phyloP scores from a whole-genome alignment of 2,329 filamentous ascomycete genomes.

The Metarhizium sp. region DNA sequence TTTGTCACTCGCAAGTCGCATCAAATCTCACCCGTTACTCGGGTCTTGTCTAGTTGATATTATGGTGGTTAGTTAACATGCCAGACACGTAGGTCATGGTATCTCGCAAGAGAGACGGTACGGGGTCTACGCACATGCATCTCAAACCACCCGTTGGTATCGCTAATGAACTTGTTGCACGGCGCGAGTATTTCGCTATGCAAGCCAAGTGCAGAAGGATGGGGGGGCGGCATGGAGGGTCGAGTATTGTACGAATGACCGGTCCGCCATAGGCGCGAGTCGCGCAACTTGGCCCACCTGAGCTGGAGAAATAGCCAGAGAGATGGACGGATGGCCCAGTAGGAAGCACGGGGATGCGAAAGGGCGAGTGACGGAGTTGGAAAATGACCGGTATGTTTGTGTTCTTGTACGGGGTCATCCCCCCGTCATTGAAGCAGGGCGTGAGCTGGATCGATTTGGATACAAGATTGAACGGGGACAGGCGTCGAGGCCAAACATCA shows the following conservation, averaged over 20 bases:
- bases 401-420: too few species aligned
- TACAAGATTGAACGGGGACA: too few species aligned
- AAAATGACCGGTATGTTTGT: too few species aligned
- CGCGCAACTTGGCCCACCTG: not conserved
- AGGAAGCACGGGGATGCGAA: not conserved
- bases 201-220: not conserved
- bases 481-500: too few species aligned
- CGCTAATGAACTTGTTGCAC: not conserved
- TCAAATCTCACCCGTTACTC: not conserved
- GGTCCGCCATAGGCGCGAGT: not conserved
- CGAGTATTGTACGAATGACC: not conserved
- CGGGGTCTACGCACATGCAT: not conserved
- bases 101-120: not conserved
- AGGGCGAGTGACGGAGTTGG: not conserved
- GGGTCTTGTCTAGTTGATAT: too few species aligned
- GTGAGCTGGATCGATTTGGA: too few species aligned
- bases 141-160: not conserved
- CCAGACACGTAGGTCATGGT: not conserved
- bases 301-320: not conserved
- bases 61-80: not conserved
- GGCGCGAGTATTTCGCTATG: not conserved
- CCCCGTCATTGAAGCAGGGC: too few species aligned
- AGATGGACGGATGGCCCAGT: not conserved
- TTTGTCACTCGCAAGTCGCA: not conserved
- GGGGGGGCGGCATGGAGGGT: not conserved